These are phyloP conservation scores for Epichloe hybrida DNA, from an alignment of 2,329 filamentous ascomycete genomes.

Conservation along the genomic window DNA sequence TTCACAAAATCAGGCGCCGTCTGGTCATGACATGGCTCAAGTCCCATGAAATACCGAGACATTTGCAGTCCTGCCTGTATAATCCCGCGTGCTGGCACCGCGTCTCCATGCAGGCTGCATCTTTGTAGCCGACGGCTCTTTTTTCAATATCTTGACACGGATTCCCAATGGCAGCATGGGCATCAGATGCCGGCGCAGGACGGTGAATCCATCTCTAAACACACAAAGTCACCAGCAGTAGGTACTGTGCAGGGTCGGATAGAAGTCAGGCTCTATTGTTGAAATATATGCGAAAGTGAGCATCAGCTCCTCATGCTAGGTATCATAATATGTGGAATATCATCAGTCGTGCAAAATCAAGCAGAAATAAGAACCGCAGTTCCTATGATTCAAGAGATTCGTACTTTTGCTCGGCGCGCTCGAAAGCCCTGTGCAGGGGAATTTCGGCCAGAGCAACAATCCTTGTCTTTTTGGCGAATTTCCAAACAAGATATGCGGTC, in stretches of 20 bases:
- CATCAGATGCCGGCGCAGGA: not conserved
- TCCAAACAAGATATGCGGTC: conserved; percentile 47
- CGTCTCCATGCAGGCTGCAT: not conserved
- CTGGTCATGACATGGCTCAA: not conserved
- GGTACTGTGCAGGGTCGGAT: not conserved
- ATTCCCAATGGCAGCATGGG: not conserved
- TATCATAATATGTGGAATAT: not conserved
- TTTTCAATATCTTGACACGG: not conserved
- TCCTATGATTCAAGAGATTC: conserved; percentile 4
- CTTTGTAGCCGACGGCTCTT: not conserved
- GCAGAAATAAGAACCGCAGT: not conserved
- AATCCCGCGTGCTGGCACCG: not conserved
- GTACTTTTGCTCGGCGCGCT: conserved; percentile 25
- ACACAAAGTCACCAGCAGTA: too few species aligned
- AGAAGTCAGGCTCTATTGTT: not conserved
- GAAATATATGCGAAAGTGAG: not conserved
- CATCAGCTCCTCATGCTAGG: not conserved
- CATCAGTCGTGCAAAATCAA: not conserved
- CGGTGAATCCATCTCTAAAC: too few species aligned
- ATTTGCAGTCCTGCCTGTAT: not conserved
- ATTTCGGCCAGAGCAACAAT: conserved; percentile 36
- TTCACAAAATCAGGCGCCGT: not conserved
- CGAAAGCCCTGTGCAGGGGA: conserved; percentile 37
- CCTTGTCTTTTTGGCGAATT: conserved; percentile 49
- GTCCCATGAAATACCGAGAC: not conserved